Conservation (phyloP, 1,284 basidiomycete species). For the Ustilago hordei region DNA sequence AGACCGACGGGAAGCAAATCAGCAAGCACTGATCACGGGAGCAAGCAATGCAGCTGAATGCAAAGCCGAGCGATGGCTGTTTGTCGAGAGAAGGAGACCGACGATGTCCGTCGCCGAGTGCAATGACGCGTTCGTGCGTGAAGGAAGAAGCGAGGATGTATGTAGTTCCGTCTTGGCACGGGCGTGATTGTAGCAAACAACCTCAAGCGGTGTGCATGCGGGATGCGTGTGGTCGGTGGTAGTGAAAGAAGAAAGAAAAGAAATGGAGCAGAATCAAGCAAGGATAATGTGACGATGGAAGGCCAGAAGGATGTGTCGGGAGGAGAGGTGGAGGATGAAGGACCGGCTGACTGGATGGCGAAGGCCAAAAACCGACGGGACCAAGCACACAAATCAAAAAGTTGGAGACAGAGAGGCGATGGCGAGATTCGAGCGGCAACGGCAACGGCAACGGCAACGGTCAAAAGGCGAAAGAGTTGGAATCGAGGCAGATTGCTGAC, state of each 20-base stretch:
- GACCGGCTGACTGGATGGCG: neutral
- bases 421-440: neutral
- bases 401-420: slow-evolving; percentile 4
- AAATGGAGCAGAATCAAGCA: slow-evolving; percentile 1
- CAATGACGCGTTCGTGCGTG: neutral
- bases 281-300: neutral
- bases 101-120: neutral
- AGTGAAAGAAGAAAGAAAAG: neutral
- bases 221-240: neutral
- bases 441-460: neutral
- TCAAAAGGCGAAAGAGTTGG: neutral
- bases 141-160: neutral
- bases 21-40: neutral
- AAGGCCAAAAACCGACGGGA: neutral
- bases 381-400: neutral
- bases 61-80: neutral
- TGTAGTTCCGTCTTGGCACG: slow-evolving; percentile 15
- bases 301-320: neutral
- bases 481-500: neutral
- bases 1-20: slow-evolving; percentile 13
- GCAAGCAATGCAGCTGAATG: neutral
- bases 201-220: neutral
- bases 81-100: slow-evolving; percentile 3
- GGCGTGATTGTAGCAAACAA: slow-evolving; percentile 10
- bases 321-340: neutral